Conservation (phyloP, 2,329 filamentous ascomycete species). For the Fusarium goolgardi region DNA sequence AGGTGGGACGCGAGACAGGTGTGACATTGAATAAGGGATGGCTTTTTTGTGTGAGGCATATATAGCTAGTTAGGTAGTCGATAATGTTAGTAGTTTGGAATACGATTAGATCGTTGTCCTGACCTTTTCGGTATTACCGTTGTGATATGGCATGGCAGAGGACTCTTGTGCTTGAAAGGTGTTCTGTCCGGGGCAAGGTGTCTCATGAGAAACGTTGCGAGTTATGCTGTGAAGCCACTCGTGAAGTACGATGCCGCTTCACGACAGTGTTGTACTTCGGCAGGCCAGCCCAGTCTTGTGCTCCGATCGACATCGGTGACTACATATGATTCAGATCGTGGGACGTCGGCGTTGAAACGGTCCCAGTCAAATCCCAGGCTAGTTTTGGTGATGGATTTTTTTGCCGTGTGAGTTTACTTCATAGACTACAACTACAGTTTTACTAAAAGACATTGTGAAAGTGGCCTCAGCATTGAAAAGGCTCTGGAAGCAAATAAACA, state of each 20-base stretch:
- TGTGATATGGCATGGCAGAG: conserved; percentile 15
- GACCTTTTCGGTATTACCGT: conserved; percentile 11
- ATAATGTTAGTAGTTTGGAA: conserved; percentile 34
- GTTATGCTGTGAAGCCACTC: conserved; percentile 10
- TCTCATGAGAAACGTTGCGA: conserved; percentile 20
- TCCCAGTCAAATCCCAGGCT: conserved; percentile 27
- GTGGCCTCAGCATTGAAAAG: neutral
- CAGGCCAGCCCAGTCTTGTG: neutral
- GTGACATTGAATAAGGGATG: conserved; percentile 16
- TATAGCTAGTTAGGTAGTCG: conserved; percentile 25
- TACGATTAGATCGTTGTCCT: conserved; percentile 18
- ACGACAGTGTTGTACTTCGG: conserved; percentile 3
- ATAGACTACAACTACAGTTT: neutral
- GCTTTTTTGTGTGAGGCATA: conserved; percentile 13
- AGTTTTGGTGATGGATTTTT: conserved; percentile 7
- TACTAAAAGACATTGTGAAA: conserved; percentile 3
- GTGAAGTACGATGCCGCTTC: conserved; percentile 16
- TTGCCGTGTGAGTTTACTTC: conserved; percentile 6
- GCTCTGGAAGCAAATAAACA: neutral
- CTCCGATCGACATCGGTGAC: conserved; percentile 7
- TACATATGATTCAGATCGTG: conserved; percentile 7
- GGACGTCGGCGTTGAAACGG: conserved; percentile 16
- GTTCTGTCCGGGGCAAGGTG: neutral
- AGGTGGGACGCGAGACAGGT: conserved; percentile 14
- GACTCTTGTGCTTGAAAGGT: neutral